Conservation (phyloP, 257 asterid species). For the Rubia yunnanensis region DNA sequence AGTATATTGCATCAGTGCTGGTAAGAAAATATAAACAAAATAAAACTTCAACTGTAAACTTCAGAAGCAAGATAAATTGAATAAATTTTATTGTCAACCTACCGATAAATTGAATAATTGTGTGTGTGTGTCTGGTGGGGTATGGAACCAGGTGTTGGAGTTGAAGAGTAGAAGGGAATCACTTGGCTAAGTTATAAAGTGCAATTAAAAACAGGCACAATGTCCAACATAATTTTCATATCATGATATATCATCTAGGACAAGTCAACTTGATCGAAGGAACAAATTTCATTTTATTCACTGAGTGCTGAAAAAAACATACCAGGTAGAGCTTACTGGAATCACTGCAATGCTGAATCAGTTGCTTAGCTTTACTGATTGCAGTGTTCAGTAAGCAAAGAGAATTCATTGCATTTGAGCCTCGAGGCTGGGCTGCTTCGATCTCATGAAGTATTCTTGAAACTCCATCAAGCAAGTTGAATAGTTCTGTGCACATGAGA, state of each 20-base stretch:
- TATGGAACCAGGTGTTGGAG: too few relatives aligned
- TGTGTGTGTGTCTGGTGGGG: too few relatives aligned
- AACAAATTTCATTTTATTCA: background rate
- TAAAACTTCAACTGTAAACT: background rate
- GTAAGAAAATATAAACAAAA: constrained; percentile 4
- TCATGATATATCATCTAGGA: background rate
- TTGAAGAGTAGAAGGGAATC: background rate
- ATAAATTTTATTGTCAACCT: background rate
- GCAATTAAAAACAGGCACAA: background rate
- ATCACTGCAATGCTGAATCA: constrained; percentile 60
- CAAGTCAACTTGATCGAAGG: background rate
- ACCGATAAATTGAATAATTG: background rate
- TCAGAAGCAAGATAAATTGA: background rate
- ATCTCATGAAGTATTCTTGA: constrained; percentile 45
- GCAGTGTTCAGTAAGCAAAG: constrained; percentile 60
- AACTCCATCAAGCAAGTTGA: constrained; percentile 30
- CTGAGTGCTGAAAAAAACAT: constrained; percentile 15
- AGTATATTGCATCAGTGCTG: constrained; percentile 5
- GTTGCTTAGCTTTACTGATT: constrained; percentile 50
- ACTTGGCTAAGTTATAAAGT: constrained; percentile 1
- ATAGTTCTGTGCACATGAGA: constrained; percentile 59
- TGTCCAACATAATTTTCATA: background rate
- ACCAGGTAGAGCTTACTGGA: constrained; percentile 93
- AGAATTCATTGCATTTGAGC: constrained; percentile 72
- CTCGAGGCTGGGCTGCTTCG: constrained; percentile 78